Percentiles rank a stretch among this genome's conserved stretches.
Conservation (phyloP, 805 yeast species). For the Helenozyma baotianmanensis region DNA sequence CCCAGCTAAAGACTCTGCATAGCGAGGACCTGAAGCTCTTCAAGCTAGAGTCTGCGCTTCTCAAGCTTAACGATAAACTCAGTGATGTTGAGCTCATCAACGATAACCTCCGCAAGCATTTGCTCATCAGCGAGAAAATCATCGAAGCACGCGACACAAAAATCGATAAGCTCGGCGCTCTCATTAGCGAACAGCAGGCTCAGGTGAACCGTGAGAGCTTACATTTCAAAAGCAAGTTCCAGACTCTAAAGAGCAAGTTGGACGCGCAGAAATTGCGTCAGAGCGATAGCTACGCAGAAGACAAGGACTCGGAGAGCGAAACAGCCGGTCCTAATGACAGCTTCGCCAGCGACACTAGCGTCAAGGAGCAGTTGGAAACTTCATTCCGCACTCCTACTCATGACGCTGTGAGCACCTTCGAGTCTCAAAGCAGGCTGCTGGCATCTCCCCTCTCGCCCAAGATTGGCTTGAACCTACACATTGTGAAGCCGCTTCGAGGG, state of each 20-base stretch:
- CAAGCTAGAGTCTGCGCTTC: conserved; percentile 54
- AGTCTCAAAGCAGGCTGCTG: conserved; percentile 3
- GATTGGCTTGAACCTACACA: conserved; percentile 51
- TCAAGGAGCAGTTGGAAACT: not conserved
- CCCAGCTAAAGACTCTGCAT: conserved; percentile 25
- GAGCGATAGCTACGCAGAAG: not conserved
- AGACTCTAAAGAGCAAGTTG: conserved; percentile 11
- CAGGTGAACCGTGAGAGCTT: conserved; percentile 45
- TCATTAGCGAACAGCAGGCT: conserved; percentile 47
- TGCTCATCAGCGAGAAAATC: conserved; percentile 50
- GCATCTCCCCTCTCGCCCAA: conserved; percentile 25
- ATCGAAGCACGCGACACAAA: conserved; percentile 54
- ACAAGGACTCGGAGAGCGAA: not conserved
- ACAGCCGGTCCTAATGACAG: not conserved
- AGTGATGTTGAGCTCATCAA: conserved; percentile 63
- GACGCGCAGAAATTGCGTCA: conserved; percentile 13
- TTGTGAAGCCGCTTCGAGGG: conserved; percentile 61
- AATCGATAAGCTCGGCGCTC: conserved; percentile 48
- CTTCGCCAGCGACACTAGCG: not conserved
- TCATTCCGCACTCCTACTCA: no score
- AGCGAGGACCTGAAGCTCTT: conserved; percentile 46
- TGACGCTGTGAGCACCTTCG: not conserved
- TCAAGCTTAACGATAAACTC: conserved; percentile 53
- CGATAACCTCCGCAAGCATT: conserved; percentile 50
- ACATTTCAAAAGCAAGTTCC: conserved; percentile 44